Base-by-base conservation (phyloP, 805 yeast genomes). In the Kazachstania psychrophila region DNA sequence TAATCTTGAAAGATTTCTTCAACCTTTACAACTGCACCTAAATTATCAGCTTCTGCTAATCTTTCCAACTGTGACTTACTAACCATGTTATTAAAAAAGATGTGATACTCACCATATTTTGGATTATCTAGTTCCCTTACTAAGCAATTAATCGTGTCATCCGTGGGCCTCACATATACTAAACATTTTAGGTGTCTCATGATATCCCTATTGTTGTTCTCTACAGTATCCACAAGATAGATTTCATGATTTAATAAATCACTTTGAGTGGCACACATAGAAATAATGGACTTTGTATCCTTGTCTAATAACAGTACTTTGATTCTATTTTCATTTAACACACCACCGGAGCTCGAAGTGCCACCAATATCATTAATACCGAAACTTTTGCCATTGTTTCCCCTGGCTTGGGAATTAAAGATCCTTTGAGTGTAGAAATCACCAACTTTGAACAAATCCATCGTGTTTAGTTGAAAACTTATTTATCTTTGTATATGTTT, bases 261-360 rank as follows among this genome's bases (percentile, higher is more conserved):
- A 3, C 94, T 79, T 56, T 92, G 98, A 2, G 96, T 82, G 20
- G 94, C 75, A 48, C 82, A 77, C 72, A 92, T 69, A n/a, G 96
- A 86, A 16, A 92, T 73, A 17, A 87, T 76, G 0, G 87, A 70
- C 5, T 94, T 83, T 2, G 98, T 89, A 45, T 69, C 68, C 34
- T 72, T 65, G 54, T 92, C 98, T 39, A 92, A 69, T 27, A 92
- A 66, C 25, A 92, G 66, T 20, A 88, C 94, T 45, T 75, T 75
- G 40, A 88, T 77, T 43, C 70, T 53, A 17, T 58, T 50, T 5
- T 55, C 56, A 7, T 59, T 19, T 4, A 15, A 28, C 3, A 36
- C 59, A 9, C 47, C 34, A 2, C 46, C 47, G 26, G 49, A 43
- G 2, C 34, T 28, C 9, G 43, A 19, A 14, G 37, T 39, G 14